Base-by-base conservation (phyloP, 257 asterid species). In the Pogostemon cablin region DNA sequence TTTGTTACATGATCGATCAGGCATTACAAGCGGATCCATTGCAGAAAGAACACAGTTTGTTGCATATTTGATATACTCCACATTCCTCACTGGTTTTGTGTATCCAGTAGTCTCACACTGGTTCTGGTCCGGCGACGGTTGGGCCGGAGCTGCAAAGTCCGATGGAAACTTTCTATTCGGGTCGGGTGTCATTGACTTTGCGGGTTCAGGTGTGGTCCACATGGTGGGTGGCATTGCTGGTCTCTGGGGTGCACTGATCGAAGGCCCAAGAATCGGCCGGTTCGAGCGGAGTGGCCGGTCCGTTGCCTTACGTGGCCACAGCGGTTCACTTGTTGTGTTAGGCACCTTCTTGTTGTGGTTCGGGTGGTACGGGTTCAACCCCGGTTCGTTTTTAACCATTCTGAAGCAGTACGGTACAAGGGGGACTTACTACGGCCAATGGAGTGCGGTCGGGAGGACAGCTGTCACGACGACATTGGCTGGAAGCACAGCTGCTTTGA, bases 171-270 rank as follows among this genome's bases (percentile, higher is more conserved):
- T 80, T 25, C 87, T 87, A 40, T 87, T 87, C 34, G 86, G 88
- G 55, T 79, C 93, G 0, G 93, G 93, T 3, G 93, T 57, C 54
- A 87, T 87, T 40, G 93, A 87, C 73, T 87, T 87, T 7, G 93
- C 93, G 5, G 93, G 93, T 56, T 87, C 93, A 0, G 93, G 93
- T 0, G 93, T 87, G 69, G 90, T 87, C 1, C 93, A 87, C 72
- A 84, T 87, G 90, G 88, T 87, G 10, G 93, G 93, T 39, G 93
- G 93, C 68, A 85, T 87, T 25, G 93, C 93, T 9, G 93, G 93
- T 10, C 74, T 87, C 0, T 87, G 93, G 90, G 93, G 85, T 42
- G 90, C 93, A 1, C 64, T 81, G 0, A 87, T 87, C 3, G 93
- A 87, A 73, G 93, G 93, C 4, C 93, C 93, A 1, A 83, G 93